Base-by-base conservation (phyloP, 148 eudicot genomes). In the Vaccinium corymbosum region DNA sequence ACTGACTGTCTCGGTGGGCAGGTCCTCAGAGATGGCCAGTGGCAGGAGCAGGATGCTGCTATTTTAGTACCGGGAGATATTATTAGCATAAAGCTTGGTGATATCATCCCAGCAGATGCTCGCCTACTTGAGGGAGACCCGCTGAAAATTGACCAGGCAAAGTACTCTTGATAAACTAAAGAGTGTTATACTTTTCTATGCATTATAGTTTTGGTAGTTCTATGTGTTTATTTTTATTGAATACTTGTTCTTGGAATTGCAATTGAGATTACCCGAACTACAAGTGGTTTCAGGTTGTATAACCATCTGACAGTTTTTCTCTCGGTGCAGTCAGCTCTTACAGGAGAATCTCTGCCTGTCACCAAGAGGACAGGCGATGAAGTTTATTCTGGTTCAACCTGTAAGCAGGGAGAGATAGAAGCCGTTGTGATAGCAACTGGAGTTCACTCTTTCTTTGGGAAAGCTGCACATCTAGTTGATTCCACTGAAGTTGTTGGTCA, bases 51-150 rank as follows among this genome's bases (percentile, higher is more conserved):
- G 87, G 95, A 93, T 91, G 95, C 95, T 35, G 85, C 89, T 82
- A 38, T 93, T 81, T 84, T 93, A 76, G 95, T 93, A 59, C 95
- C 95, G 9, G 95, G 95, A 72, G 95, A 93, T 78, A 91, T 93
- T 82, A 89, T 93, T 27, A 93, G 95, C 90, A 90, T 93, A 81
- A 93, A 91, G 81, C 92, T 93, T 35, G 95, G 95, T 62, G 95
- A 93, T 83, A 93, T 93, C 83, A 90, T 93, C 82, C 95, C 95
- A 81, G 95, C 95, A 81, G 95, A 93, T 86, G 93, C 92, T 64
- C 94, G 95, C 46, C 90, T 93, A 83, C 95, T 93, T 71, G 94
- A 89, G 90, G 95, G 95, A 83, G 95, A 93, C 83, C 83, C 94
- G 10, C 86, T 93, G 27, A 93, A 93, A 87, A 93, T 93, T 78